Conservation (phyloP, 202 grass and related monocot genomes). For the Setaria viridis region DNA sequence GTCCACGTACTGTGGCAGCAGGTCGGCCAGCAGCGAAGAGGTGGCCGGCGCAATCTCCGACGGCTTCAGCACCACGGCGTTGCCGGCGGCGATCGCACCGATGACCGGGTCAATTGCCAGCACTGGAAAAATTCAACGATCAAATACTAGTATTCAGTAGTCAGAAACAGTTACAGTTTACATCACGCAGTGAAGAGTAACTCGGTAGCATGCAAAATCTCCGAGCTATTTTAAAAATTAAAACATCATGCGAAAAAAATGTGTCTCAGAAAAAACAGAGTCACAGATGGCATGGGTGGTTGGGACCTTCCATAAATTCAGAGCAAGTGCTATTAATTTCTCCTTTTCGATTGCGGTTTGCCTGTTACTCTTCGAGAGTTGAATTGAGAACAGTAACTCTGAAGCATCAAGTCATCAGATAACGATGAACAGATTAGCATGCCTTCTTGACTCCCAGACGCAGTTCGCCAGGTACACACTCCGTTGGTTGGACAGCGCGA, state of each 20-base stretch:
- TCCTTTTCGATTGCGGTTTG: not conserved
- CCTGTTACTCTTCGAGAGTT: not conserved
- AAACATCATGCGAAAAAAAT: not conserved
- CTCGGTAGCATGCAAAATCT: not conserved
- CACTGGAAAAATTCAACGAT: constrained; percentile 35
- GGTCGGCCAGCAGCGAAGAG: constrained; percentile 65
- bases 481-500: not conserved
- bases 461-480: not conserved
- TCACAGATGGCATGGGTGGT: not conserved
- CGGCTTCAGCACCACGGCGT: constrained; percentile 80
- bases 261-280: not conserved
- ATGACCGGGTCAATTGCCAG: constrained; percentile 77
- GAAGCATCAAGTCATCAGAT: not conserved
- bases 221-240: not conserved
- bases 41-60: constrained; percentile 76
- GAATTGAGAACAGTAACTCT: not conserved
- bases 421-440: not conserved
- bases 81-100: constrained; percentile 81
- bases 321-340: not conserved
- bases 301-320: not conserved
- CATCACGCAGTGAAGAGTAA: not conserved
- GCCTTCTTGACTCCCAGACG: not conserved
- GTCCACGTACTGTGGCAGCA: constrained; percentile 72
- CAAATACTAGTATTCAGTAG: not conserved
- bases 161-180: not conserved